Conservation (phyloP, 192 early-diverging fungal genomes). For the Backusella luteola region DNA sequence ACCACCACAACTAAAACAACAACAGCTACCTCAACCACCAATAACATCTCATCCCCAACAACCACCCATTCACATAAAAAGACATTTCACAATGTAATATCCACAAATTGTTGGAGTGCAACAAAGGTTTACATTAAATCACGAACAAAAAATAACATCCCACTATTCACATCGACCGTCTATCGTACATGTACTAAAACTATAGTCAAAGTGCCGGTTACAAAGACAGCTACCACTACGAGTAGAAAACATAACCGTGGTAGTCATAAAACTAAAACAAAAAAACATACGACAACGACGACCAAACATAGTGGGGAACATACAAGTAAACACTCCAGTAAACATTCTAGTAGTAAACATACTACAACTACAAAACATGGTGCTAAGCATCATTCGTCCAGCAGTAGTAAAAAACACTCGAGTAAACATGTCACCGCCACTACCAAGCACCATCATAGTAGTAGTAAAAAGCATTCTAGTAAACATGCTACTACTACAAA, state of each 20-base stretch:
- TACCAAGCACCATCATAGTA: neutral
- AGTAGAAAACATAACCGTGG: neutral
- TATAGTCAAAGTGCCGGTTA: slow-evolving; percentile 5
- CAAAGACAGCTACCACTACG: neutral
- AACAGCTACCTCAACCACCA: neutral
- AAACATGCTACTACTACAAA: neutral
- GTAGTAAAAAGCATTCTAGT: neutral
- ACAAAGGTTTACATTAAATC: slow-evolving; percentile 4
- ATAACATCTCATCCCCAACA: neutral
- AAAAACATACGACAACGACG: neutral
- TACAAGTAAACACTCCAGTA: neutral
- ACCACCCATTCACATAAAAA: neutral
- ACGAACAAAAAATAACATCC: neutral
- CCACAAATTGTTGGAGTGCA: neutral
- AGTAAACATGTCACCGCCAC: neutral
- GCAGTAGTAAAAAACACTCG: neutral
- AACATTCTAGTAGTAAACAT: neutral
- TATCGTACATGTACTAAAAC: neutral
- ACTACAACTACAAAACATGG: neutral
- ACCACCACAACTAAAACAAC: neutral
- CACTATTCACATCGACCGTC: neutral
- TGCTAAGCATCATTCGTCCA: neutral
- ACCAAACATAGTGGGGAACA: neutral
- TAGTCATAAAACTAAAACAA: neutral
- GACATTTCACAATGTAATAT: neutral